phyloP scores from a whole-genome alignment of 345 rosid species.

The Diplotaxis tenuifolia region DNA sequence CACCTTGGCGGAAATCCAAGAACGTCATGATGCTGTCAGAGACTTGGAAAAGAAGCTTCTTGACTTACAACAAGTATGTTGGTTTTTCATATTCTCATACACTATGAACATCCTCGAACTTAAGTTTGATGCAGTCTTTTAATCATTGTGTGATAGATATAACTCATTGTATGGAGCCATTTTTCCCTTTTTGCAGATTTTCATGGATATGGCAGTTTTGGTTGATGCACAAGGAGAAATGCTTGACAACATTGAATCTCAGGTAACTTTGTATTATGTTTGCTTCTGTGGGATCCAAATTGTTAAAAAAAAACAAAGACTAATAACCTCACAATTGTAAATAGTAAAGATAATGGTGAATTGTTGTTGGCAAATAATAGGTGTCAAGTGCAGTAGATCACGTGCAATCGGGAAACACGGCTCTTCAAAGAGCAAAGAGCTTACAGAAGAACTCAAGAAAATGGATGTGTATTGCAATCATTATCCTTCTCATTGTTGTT shows the following conservation, averaged over 20 bases:
- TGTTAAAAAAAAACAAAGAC: not conserved
- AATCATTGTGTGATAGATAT: not conserved
- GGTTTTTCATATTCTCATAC: conserved; percentile 4
- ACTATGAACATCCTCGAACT: not conserved
- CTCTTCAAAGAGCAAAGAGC: conserved; percentile 75
- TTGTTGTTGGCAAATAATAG: conserved; percentile 31
- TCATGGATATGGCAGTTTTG: conserved; percentile 92
- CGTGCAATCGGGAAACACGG: conserved; percentile 80
- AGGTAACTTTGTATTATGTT: conserved; percentile 43
- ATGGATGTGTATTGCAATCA: conserved; percentile 90
- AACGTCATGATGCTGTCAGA: conserved; percentile 85
- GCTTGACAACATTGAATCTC: conserved; percentile 91
- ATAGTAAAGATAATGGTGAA: not conserved
- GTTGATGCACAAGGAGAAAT: conserved; percentile 94
- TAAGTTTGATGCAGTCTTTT: not conserved
- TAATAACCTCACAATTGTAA: not conserved
- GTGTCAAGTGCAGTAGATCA: conserved; percentile 92
- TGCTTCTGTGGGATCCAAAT: not conserved
- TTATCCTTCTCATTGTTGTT: conserved; percentile 77
- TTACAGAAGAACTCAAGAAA: conserved; percentile 81
- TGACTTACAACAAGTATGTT: conserved; percentile 77
- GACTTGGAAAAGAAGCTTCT: conserved; percentile 93
- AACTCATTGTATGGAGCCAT: not conserved
- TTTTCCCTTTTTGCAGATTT: conserved; percentile 47
- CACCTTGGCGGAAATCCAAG: conserved; percentile 90